Evolutionary conservation across 2,329 filamentous ascomycete genomes (phyloP).

Genomic region (Apiospora rasikravindrae): DNA sequence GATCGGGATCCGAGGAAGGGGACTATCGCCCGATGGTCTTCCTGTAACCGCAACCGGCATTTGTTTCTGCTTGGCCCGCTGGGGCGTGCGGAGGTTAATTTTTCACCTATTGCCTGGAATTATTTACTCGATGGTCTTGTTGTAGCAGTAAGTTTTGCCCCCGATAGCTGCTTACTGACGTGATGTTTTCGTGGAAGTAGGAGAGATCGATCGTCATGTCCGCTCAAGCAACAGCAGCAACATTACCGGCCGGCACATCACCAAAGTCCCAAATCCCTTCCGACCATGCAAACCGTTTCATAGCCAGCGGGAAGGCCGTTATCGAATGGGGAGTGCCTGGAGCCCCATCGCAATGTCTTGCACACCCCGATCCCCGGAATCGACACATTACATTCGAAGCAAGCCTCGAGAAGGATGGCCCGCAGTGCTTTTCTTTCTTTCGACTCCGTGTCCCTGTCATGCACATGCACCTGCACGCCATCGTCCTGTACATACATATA

Average conservation of each 20-base stretch:
- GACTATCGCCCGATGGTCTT: conserved; percentile 17
- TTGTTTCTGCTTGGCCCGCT: conserved; percentile 23
- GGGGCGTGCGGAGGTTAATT: conserved; percentile 19
- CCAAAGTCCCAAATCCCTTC: neutral
- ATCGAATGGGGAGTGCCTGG: conserved; percentile 18
- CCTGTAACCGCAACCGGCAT: conserved; percentile 23
- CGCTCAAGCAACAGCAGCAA: conserved; percentile 2
- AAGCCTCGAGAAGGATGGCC: conserved; percentile 17
- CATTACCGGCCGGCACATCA: neutral
- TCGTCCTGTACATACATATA: conserved; percentile 22
- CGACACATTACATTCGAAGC: conserved; percentile 21
- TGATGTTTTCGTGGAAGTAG: conserved; percentile 11
- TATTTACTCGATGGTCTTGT: neutral
- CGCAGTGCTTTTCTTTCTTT: conserved; percentile 18
- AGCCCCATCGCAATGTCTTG: conserved; percentile 8
- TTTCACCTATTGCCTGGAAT: neutral
- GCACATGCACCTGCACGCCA: conserved; percentile 21
- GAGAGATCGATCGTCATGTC: conserved; percentile 1
- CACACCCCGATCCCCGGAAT: conserved; percentile 22
- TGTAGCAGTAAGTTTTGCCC: conserved; percentile 4
- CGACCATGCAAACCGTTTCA: conserved; percentile 15
- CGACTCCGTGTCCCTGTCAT: conserved; percentile 21
- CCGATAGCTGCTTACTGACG: conserved; percentile 15
- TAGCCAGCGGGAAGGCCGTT: conserved; percentile 17
- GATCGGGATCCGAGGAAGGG: conserved; percentile 24